These are phyloP conservation scores for Cyclanthera cordifolia DNA, from an alignment of 306 rosid genomes.

Conservation along the genomic window DNA sequence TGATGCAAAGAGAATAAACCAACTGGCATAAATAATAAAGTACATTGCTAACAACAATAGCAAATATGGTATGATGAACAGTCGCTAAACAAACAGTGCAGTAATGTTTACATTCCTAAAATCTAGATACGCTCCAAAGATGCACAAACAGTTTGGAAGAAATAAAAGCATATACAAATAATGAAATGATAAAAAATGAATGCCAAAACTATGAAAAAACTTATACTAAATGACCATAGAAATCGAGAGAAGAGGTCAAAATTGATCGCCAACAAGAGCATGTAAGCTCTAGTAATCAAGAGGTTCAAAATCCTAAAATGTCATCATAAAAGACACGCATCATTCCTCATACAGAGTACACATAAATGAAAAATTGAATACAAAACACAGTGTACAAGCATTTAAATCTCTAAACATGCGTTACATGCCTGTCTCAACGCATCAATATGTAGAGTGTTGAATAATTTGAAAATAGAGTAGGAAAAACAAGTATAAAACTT, in stretches of 20 bases:
- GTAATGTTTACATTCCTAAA: not conserved
- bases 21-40: not conserved
- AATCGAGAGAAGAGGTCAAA: not conserved
- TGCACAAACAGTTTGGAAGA: not conserved
- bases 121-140: not conserved
- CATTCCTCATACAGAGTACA: too few species aligned
- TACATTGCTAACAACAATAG: not conserved
- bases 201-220: not conserved
- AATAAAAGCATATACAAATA: not conserved
- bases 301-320: too few species aligned
- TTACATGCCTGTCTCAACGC: not conserved
- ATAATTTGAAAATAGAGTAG: not conserved
- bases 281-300: too few species aligned
- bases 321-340: not conserved
- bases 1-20: conserved; percentile 10
- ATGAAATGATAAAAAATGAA: not conserved
- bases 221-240: not conserved
- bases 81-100: not conserved
- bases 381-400: too few species aligned
- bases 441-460: not conserved
- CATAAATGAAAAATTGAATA: too few species aligned
- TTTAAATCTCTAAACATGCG: too few species aligned
- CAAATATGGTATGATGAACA: not conserved
- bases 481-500: not conserved
- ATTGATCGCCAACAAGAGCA: not conserved